Percentiles rank a stretch among this genome's conserved stretches.
Evolutionary conservation across 805 yeast genomes (phyloP).

Genomic region (Debaryomyces castellii): DNA sequence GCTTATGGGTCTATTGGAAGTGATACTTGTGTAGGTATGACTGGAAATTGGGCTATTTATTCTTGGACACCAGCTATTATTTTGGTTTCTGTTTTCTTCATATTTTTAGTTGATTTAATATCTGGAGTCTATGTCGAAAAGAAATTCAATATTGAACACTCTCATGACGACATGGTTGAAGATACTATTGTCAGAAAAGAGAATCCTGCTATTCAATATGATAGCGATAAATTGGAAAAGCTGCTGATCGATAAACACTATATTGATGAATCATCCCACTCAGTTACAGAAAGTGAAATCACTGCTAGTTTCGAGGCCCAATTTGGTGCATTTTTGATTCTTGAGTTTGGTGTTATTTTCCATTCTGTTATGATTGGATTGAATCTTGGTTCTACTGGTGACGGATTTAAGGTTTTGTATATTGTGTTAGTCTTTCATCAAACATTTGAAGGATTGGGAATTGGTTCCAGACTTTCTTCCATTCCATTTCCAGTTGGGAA

Average conservation of each 20-base stretch:
- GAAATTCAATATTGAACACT: conserved; percentile 23
- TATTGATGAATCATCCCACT: not conserved
- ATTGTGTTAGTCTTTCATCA: conserved; percentile 32
- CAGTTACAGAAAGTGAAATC: conserved; percentile 1
- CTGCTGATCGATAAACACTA: not conserved
- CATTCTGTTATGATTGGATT: conserved; percentile 34
- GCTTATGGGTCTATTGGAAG: conserved; percentile 11
- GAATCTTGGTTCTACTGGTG: conserved; percentile 31
- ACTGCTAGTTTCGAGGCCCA: not conserved
- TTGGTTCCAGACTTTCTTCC: conserved; percentile 29
- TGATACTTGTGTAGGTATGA: conserved; percentile 37
- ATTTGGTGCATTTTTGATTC: conserved; percentile 28
- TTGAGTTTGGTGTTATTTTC: conserved; percentile 34
- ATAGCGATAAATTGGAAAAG: not conserved
- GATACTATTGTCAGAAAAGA: conserved; percentile 9
- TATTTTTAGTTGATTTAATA: conserved; percentile 50
- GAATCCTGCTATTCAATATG: not conserved
- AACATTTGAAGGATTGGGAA: conserved; percentile 32
- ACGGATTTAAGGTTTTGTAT: conserved; percentile 26
- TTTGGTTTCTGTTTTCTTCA: conserved; percentile 42
- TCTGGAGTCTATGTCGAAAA: conserved; percentile 43
- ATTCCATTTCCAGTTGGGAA: conserved; percentile 23
- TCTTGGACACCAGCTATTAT: conserved; percentile 60
- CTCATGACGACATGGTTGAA: conserved; percentile 20
- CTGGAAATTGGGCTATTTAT: conserved; percentile 48